These are phyloP conservation scores for Blumeria hordei DNA, from an alignment of 2,329 filamentous ascomycete species.

Conservation along the genomic window DNA sequence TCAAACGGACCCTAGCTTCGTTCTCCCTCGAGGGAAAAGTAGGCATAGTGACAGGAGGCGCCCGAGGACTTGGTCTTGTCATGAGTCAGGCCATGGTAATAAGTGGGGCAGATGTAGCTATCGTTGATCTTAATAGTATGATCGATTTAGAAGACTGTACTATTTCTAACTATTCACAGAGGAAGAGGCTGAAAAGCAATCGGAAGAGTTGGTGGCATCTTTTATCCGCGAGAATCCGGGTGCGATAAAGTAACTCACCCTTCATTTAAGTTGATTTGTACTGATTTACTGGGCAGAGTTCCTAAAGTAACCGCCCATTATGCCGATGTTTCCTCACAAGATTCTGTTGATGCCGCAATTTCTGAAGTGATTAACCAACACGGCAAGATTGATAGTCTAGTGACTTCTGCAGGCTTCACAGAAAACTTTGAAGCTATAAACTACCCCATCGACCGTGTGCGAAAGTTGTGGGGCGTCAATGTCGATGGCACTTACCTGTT, in stretches of 20 bases:
- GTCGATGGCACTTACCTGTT: slow-evolving; percentile 85
- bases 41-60: slow-evolving; percentile 72
- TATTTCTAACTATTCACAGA: slow-evolving; percentile 23
- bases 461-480: slow-evolving; percentile 87
- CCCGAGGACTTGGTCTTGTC: slow-evolving; percentile 67
- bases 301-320: slow-evolving; percentile 80
- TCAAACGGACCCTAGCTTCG: slow-evolving; percentile 60
- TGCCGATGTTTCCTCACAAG: slow-evolving; percentile 60
- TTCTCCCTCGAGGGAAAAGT: slow-evolving; percentile 75
- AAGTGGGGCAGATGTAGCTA: slow-evolving; percentile 68
- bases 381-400: slow-evolving; percentile 69
- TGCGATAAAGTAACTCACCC: slow-evolving; percentile 29
- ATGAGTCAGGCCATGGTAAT: slow-evolving; percentile 84
- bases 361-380: slow-evolving; percentile 44
- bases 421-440: slow-evolving; percentile 85
- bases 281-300: slow-evolving; percentile 21
- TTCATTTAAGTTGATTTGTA: background rate
- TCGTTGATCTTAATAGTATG: slow-evolving; percentile 78
- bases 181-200: slow-evolving; percentile 62
- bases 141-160: background rate
- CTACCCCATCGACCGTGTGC: slow-evolving; percentile 75
- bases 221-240: slow-evolving; percentile 64
- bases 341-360: slow-evolving; percentile 53
- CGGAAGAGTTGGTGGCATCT: slow-evolving; percentile 44
- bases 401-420: slow-evolving; percentile 90